Evolutionary conservation across 352 stramenopile genomes (phyloP), one percentile per base, ranked within the genome.

Genomic region (Thalassiosira mediterranea): DNA sequence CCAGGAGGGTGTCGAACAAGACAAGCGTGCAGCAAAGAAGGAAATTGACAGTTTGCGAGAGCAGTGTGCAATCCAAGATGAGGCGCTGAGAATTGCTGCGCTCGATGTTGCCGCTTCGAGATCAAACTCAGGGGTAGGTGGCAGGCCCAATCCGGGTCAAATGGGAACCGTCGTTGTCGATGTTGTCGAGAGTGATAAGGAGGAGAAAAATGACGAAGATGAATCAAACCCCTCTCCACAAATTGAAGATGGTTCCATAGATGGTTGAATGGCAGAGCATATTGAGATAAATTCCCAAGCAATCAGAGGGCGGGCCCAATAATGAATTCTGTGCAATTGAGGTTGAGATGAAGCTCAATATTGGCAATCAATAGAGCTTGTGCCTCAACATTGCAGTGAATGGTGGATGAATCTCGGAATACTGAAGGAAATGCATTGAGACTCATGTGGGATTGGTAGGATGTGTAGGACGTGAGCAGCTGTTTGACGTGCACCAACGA

Each of bases 1-100:
- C 40, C n/a, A n/a, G n/a, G n/a, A n/a, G n/a, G n/a, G n/a, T n/a
- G n/a, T n/a, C n/a, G n/a, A n/a, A n/a, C n/a, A n/a, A n/a, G n/a
- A n/a, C n/a, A n/a, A n/a, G n/a, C n/a, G n/a, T n/a, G n/a, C n/a
- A n/a, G n/a, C n/a, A n/a, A n/a, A n/a, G n/a, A n/a, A n/a, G n/a
- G n/a, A n/a, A n/a, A n/a, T n/a, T n/a, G n/a, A n/a, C n/a, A n/a
- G n/a, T n/a, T n/a, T n/a, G n/a, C n/a, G n/a, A n/a, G n/a, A n/a
- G n/a, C n/a, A n/a, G n/a, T n/a, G n/a, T n/a, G n/a, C n/a, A n/a
- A n/a, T n/a, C n/a, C n/a, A n/a, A n/a, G 29, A 53, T 3, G 57
- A 81, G 19, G 72, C 63, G 11, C 54, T 81, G 23, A 64, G 34
- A 11, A 60, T 80, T 49, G 72, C 72, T n/a, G 47, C 62, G 4